Evolutionary conservation across 1,284 basidiomycete genomes (phyloP).

Genomic region (Bjerkandera adusta): DNA sequence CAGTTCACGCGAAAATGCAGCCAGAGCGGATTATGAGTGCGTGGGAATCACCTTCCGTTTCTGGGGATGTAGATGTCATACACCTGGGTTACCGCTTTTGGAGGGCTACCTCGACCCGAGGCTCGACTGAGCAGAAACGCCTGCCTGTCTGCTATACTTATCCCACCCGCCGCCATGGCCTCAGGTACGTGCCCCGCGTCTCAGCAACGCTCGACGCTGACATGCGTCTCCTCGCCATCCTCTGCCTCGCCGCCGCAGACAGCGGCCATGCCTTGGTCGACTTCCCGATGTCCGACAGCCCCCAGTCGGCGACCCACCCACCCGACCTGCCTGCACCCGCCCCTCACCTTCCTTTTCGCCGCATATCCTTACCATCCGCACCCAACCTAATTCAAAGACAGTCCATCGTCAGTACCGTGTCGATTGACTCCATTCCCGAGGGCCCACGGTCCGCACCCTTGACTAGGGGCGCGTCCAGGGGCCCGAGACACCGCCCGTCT

Average conservation of each 20-base stretch:
- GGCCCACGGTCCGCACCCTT: conserved; percentile 27
- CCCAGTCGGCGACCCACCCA: conserved; percentile 18
- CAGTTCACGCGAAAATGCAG: no score
- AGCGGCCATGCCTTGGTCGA: conserved; percentile 26
- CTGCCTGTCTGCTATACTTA: no score
- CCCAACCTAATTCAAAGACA: conserved; percentile 54
- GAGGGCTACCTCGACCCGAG: no score
- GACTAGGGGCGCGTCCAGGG: conserved; percentile 21
- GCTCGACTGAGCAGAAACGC: no score
- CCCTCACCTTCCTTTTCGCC: conserved; percentile 63
- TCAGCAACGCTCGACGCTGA: conserved; percentile 5
- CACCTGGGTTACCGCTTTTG: no score
- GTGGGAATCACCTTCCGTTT: no score
- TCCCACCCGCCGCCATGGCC: conserved; percentile 9
- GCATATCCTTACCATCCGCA: conserved; percentile 70
- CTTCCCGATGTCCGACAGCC: conserved; percentile 29
- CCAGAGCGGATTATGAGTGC: no score
- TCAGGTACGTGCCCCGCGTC: conserved; percentile 6
- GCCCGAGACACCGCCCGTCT: conserved; percentile 23
- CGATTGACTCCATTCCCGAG: conserved; percentile 66
- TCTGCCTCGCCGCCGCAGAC: conserved; percentile 4
- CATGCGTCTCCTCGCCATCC: conserved; percentile 8
- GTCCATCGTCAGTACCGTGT: conserved; percentile 65
- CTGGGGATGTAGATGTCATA: no score
- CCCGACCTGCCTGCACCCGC: conserved; percentile 29